Conservation (phyloP, 352 stramenopile genomes). For the Pythium sukuiense region DNA sequence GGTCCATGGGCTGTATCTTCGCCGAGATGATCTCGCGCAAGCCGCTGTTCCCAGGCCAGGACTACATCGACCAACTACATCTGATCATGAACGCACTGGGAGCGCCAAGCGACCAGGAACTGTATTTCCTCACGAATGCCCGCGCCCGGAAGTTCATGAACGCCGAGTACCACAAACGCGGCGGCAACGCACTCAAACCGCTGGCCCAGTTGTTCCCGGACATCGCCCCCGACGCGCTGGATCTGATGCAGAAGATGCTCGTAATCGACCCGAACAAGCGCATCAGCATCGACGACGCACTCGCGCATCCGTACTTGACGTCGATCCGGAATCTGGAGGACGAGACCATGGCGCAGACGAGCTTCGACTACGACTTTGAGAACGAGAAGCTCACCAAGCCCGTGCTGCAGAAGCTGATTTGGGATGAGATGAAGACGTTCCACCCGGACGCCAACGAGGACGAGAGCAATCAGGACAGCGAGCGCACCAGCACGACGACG, state of each 20-base stretch:
- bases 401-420: conserved; percentile 82
- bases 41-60: conserved; percentile 95
- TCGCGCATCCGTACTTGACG: conserved; percentile 87
- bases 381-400: conserved; percentile 85
- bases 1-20: conserved; percentile 99
- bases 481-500: conserved; percentile 9
- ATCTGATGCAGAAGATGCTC: conserved; percentile 92
- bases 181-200: conserved; percentile 59
- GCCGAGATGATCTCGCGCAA: conserved; percentile 98
- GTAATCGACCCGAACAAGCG: conserved; percentile 91
- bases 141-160: conserved; percentile 85
- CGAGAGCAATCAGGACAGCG: conserved; percentile 21
- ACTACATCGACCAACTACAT: conserved; percentile 95
- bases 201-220: conserved; percentile 77
- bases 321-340: conserved; percentile 89
- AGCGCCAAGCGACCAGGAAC: conserved; percentile 91
- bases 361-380: conserved; percentile 88
- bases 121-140: conserved; percentile 97
- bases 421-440: conserved; percentile 82
- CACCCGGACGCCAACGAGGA: conserved; percentile 59
- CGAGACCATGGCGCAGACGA: conserved; percentile 74
- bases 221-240: conserved; percentile 59
- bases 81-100: conserved; percentile 97
- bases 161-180: conserved; percentile 74
- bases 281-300: conserved; percentile 90